Evolutionary conservation across 305 asterid species (phyloP).

Genomic region (Ruellia speciosa): DNA sequence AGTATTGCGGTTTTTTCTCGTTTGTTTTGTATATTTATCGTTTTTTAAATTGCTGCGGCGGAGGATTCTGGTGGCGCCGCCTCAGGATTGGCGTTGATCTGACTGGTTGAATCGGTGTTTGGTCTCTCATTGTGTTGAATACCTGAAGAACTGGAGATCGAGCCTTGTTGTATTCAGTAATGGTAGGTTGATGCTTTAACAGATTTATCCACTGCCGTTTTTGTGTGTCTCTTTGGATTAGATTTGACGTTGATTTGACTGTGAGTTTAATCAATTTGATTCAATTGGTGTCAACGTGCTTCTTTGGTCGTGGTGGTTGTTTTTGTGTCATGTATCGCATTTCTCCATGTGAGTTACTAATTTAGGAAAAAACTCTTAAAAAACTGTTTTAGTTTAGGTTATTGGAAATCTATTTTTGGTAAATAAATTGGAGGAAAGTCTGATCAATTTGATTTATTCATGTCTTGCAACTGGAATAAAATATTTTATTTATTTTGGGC

Average conservation of each 20-base stretch:
- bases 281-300: constrained; percentile 6
- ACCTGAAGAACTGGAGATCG: constrained; percentile 70
- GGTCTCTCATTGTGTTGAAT: constrained; percentile 45
- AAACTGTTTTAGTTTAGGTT: no score
- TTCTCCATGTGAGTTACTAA: not conserved
- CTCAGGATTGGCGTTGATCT: constrained; percentile 50
- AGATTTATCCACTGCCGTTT: constrained; percentile 32
- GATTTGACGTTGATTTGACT: constrained; percentile 26
- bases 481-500: constrained; percentile 4
- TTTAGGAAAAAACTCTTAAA: no score
- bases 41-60: not conserved
- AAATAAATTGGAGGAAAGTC: not conserved
- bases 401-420: not conserved
- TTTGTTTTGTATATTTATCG: not conserved
- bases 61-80: constrained; percentile 24
- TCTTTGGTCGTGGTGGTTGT: not conserved
- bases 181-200: constrained; percentile 45
- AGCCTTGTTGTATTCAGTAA: constrained; percentile 32
- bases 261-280: constrained; percentile 15
- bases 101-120: constrained; percentile 43
- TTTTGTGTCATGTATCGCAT: not conserved
- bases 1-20: not conserved
- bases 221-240: constrained; percentile 17
- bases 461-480: constrained; percentile 9
- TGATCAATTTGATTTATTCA: constrained; percentile 4